Evolutionary conservation across 768 basidiomycete species (phyloP).

Genomic region (Chalciporus piperatus): DNA sequence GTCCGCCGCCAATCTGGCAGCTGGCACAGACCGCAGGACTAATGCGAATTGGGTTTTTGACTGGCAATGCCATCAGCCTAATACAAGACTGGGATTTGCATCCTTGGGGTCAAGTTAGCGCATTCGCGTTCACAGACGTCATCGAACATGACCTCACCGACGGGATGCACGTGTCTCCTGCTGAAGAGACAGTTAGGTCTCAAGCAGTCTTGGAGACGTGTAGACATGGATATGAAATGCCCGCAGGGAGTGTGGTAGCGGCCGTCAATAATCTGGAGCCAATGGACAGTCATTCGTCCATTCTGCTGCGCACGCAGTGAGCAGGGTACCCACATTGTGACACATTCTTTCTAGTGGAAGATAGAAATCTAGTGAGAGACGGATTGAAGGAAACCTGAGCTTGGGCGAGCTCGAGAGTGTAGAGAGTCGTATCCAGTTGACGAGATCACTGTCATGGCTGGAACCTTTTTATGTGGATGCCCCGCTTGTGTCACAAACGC

Average conservation of each 20-base stretch:
- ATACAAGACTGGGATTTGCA: slow-evolving; percentile 57
- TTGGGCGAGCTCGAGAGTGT: slow-evolving; percentile 16
- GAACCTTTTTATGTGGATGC: slow-evolving; percentile 30
- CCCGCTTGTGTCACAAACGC: slow-evolving; percentile 32
- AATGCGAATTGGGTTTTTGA: slow-evolving; percentile 69
- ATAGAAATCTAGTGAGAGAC: slow-evolving; percentile 10
- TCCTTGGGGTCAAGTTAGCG: slow-evolving; percentile 33
- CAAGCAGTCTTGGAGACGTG: slow-evolving; percentile 64
- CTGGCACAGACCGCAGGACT: slow-evolving; percentile 47
- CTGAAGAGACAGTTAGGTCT: slow-evolving; percentile 69
- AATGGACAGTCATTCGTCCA: not conserved
- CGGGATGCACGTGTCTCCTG: slow-evolving; percentile 53
- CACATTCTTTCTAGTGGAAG: slow-evolving; percentile 50
- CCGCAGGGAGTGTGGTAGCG: slow-evolving; percentile 67
- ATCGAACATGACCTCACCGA: slow-evolving; percentile 37
- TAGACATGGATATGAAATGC: slow-evolving; percentile 73
- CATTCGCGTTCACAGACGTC: not conserved
- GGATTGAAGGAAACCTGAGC: slow-evolving; percentile 16
- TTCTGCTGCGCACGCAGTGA: not conserved
- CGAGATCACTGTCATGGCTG: slow-evolving; percentile 9
- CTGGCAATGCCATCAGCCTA: slow-evolving; percentile 65
- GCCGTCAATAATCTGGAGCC: slow-evolving; percentile 66
- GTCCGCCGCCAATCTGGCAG: slow-evolving; percentile 25
- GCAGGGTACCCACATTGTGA: slow-evolving; percentile 56
- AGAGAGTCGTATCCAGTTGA: slow-evolving; percentile 15